These are phyloP conservation scores for Phytophthora ohioensis DNA, from an alignment of 352 stramenopile genomes.

Conservation along the genomic window DNA sequence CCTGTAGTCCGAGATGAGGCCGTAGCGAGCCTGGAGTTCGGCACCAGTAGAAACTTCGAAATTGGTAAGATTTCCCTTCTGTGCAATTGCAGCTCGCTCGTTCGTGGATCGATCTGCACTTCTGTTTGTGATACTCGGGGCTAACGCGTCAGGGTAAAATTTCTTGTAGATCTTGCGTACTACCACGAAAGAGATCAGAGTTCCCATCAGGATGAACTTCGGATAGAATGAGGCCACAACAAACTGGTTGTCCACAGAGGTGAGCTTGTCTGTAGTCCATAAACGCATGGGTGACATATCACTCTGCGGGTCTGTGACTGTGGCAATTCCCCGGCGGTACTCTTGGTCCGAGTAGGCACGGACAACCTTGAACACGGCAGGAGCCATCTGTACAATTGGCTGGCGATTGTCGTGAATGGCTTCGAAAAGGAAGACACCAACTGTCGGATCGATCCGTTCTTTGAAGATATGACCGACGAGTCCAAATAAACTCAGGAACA, in stretches of 20 bases:
- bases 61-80: slow-evolving; percentile 47
- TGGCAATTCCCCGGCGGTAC: slow-evolving; percentile 39
- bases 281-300: slow-evolving; percentile 44
- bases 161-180: slow-evolving; percentile 40
- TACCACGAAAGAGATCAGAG: slow-evolving; percentile 31
- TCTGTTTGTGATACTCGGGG: slow-evolving; percentile 32
- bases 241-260: slow-evolving; percentile 31
- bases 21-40: slow-evolving; percentile 42
- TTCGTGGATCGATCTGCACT: slow-evolving; percentile 39
- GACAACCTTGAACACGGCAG: slow-evolving; percentile 17
- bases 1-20: slow-evolving; percentile 54
- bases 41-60: slow-evolving; percentile 50
- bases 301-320: slow-evolving; percentile 28
- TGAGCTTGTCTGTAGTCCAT: slow-evolving; percentile 42
- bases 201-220: slow-evolving; percentile 38
- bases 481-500: slow-evolving; percentile 42
- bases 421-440: slow-evolving; percentile 37
- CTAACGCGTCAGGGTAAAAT: slow-evolving; percentile 37
- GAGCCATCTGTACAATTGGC: slow-evolving; percentile 33
- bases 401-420: slow-evolving; percentile 41
- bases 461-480: slow-evolving; percentile 37
- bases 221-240: slow-evolving; percentile 38
- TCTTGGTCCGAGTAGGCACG: slow-evolving; percentile 31
- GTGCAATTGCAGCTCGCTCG: slow-evolving; percentile 31
- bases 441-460: slow-evolving; percentile 35